phyloP scores from a whole-genome alignment of 495 filamentous ascomycete genomes.

The Podospora pseudopauciseta region DNA sequence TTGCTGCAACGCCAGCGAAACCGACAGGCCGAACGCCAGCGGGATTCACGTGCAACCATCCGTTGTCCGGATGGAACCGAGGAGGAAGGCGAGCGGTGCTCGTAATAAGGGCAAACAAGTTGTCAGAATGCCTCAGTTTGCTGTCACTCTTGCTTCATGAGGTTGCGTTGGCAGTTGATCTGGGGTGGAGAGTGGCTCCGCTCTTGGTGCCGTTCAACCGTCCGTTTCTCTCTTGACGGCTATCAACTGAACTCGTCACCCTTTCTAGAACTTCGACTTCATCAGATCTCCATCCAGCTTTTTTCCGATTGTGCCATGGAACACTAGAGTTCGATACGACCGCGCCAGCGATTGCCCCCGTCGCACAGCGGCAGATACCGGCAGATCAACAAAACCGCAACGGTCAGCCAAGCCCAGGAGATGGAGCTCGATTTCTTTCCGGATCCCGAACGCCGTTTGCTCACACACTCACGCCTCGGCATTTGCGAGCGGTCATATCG shows the following conservation, averaged over 20 bases:
- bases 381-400: background rate
- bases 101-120: background rate
- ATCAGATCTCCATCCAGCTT: background rate
- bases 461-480: background rate
- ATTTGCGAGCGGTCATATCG: background rate
- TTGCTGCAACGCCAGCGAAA: too few species aligned
- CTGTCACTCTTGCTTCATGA: background rate
- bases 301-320: background rate
- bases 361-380: background rate
- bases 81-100: background rate
- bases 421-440: background rate
- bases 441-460: background rate
- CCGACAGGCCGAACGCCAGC: background rate
- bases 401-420: background rate
- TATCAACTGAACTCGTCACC: background rate
- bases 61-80: background rate
- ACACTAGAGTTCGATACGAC: background rate
- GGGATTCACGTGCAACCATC: background rate
- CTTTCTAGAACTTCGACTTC: background rate
- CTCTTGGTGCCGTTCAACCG: background rate
- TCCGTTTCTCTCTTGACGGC: background rate
- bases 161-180: background rate
- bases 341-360: background rate
- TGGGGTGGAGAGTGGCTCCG: background rate
- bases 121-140: background rate